phyloP scores from a whole-genome alignment of 108 stramenopile species.

The Cyclotella distinguenda region DNA sequence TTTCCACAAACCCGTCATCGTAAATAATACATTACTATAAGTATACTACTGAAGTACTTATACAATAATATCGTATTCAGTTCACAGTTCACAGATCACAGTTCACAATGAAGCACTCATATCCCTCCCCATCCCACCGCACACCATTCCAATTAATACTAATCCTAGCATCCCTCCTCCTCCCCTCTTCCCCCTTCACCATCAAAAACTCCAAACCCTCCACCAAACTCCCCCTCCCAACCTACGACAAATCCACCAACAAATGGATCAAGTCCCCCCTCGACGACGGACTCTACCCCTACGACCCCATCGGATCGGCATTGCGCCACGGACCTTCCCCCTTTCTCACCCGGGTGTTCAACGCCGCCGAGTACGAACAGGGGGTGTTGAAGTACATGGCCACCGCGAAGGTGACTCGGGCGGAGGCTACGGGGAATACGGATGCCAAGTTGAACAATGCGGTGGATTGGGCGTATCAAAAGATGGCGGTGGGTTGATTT shows the following conservation, averaged over 20 bases:
- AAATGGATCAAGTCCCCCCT: constrained; percentile 30
- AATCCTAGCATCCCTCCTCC: constrained; percentile 3
- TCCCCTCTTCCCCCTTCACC: constrained; percentile 1
- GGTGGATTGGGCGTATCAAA: constrained; percentile 69
- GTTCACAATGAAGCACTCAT: not conserved
- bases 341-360: constrained; percentile 43
- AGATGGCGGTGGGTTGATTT: constrained; percentile 32
- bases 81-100: not conserved
- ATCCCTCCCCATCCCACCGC: not conserved
- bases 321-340: constrained; percentile 58
- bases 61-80: no score
- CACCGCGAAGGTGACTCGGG: constrained; percentile 31
- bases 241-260: constrained; percentile 41
- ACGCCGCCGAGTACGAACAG: constrained; percentile 60
- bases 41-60: no score
- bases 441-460: constrained; percentile 66
- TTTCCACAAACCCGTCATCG: no score
- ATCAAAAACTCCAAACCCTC: constrained; percentile 4
- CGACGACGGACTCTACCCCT: constrained; percentile 55
- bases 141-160: not conserved
- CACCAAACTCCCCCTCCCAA: constrained; percentile 41
- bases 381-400: constrained; percentile 59
- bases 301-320: constrained; percentile 57
- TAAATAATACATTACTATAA: no score
- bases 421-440: constrained; percentile 57